A percentile compares a stretch with the other conserved stretches of the same genome.
Conservation (phyloP, 140 eudicot genomes). For the Cichorium intybus region DNA sequence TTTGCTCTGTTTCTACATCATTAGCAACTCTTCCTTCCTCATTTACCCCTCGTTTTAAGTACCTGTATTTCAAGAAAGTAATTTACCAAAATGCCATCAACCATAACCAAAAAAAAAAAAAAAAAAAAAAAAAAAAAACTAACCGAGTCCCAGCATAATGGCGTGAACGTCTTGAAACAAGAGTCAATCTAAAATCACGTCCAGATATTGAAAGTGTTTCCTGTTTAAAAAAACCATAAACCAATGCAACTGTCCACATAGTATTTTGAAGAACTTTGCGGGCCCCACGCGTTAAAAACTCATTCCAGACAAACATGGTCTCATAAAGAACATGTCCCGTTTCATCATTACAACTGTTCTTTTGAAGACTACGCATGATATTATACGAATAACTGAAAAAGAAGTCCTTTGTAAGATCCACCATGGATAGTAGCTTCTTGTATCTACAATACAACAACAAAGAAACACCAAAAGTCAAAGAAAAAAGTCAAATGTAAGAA, state of each 20-base stretch:
- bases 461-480: slow-evolving; percentile 3
- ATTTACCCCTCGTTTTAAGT: slow-evolving; percentile 85
- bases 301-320: slow-evolving; percentile 94
- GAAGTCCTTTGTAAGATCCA: slow-evolving; percentile 93
- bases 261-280: slow-evolving; percentile 69
- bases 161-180: slow-evolving; percentile 88
- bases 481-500: slow-evolving; percentile 9
- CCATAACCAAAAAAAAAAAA: neutral
- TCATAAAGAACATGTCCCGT: slow-evolving; percentile 64
- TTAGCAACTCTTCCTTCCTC: slow-evolving; percentile 85
- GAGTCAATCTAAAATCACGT: slow-evolving; percentile 58
- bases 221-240: slow-evolving; percentile 85
- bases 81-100: neutral
- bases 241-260: slow-evolving; percentile 88
- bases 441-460: slow-evolving; percentile 48
- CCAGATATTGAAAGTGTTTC: slow-evolving; percentile 65
- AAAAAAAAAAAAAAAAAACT: slow-evolving; percentile 1
- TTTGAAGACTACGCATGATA: slow-evolving; percentile 78
- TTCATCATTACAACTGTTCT: slow-evolving; percentile 51
- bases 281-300: slow-evolving; percentile 75
- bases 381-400: slow-evolving; percentile 81
- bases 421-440: slow-evolving; percentile 77
- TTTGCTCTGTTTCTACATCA: slow-evolving; percentile 94
- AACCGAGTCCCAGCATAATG: slow-evolving; percentile 96
- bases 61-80: slow-evolving; percentile 43